These are phyloP conservation scores for Alternaria ventricosa DNA, from an alignment of 2,329 filamentous ascomycete genomes.

Conservation along the genomic window DNA sequence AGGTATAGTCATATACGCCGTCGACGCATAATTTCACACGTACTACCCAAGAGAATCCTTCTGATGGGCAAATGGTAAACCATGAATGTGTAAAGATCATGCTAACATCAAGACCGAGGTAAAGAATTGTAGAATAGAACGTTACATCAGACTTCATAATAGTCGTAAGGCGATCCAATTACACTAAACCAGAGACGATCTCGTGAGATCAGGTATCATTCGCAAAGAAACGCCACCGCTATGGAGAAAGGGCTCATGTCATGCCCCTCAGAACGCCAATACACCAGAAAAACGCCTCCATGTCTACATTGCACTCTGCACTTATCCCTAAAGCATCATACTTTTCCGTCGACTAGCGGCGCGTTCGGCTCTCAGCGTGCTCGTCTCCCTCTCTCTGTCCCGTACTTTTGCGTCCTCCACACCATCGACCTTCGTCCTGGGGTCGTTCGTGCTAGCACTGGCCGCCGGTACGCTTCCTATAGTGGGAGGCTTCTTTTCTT, in stretches of 20 bases:
- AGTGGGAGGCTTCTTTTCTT: constrained; percentile 21
- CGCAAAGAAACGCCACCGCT: constrained; percentile 12
- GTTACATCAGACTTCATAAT: background rate
- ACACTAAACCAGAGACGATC: background rate
- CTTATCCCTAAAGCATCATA: constrained; percentile 48
- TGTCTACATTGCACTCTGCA: constrained; percentile 2
- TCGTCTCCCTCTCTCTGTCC: constrained; percentile 18
- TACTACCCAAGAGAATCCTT: background rate
- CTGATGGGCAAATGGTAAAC: background rate
- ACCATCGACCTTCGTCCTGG: constrained; percentile 16
- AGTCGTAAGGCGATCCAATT: background rate
- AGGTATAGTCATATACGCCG: background rate
- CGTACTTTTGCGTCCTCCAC: constrained; percentile 12
- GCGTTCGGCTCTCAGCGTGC: constrained; percentile 41
- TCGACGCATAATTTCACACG: background rate
- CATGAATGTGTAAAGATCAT: background rate
- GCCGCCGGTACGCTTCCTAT: constrained; percentile 4
- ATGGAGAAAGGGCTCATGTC: constrained; percentile 2
- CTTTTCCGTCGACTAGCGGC: constrained; percentile 51
- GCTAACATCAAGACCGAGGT: background rate
- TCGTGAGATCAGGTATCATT: constrained; percentile 14
- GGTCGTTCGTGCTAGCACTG: constrained; percentile 17
- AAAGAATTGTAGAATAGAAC: background rate
- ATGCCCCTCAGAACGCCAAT: background rate
- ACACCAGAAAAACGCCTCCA: background rate